Evolutionary conservation across 2,329 filamentous ascomycete species (phyloP), one percentile per base, ranked within the genome.

Genomic region (Claviceps capensis): DNA sequence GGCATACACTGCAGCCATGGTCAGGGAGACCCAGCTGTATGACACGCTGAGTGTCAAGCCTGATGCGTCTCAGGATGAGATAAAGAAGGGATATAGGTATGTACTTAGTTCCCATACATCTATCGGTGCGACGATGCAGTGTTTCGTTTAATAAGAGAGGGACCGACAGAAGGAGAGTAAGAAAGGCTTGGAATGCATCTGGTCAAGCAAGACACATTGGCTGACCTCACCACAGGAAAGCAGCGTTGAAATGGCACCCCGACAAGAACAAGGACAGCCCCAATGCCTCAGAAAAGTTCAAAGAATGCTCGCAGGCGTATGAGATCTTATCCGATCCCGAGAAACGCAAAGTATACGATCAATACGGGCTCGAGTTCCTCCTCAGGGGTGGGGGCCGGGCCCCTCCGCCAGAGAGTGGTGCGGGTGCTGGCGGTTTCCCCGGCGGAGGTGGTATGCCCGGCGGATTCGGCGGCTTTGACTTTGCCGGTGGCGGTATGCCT

Each of bases 221-320:
- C 49, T 51, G 40, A 51, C 43, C n/a, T 3, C 37, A 17, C 17
- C 49, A 53, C 66, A 88, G 86, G 57, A 95, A 95, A 76, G 79
- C 83, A 52, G 91, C 91, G 51, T 71, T 97, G 66, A 94, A 90
- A 72, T 90, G 82, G 71, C 93, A 98, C 65, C 93, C 93, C 6
- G 93, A 98, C 75, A 98, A 97, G 77, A 98, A 97, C 77, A 90
- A 90, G 69, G 84, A 95, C 71, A 89, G 91, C 61, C 82, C 89
- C 34, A 72, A 81, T 50, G 88, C 91, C 8, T 76, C 81, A 55
- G 93, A 97, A 67, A 96, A 91, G 70, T 98, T 98, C 77, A 98
- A 98, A 72, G 93, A 97, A 68, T 86, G 89, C 58, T 95, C 89
- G 1, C 90, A 97, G 72, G 93, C 93, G 53, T 98, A 96, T 73